phyloP scores from a whole-genome alignment of 1,139 yeast genomes.

The Geotrichum phurueaensis region DNA sequence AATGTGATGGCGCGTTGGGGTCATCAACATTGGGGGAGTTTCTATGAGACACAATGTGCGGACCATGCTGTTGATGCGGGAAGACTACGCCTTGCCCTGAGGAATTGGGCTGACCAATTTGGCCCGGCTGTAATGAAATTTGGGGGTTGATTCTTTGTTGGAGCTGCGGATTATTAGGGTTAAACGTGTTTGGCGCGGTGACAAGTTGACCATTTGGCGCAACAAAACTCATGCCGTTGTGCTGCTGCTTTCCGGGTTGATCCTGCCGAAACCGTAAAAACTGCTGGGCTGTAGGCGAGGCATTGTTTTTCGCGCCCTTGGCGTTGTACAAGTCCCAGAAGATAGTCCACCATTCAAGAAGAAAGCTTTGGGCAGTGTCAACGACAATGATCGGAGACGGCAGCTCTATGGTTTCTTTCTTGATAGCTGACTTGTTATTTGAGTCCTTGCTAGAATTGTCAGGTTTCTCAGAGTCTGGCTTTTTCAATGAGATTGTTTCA shows the following conservation, averaged over 20 bases:
- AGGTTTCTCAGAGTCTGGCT: slow-evolving; percentile 1
- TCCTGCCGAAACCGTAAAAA: slow-evolving; percentile 62
- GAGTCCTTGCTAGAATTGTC: neutral
- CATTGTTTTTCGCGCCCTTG: slow-evolving; percentile 46
- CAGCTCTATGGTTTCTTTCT: slow-evolving; percentile 11
- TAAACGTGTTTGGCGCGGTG: slow-evolving; percentile 20
- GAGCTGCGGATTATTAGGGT: slow-evolving; percentile 27
- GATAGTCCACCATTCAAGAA: slow-evolving; percentile 94
- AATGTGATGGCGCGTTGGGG: slow-evolving; percentile 24
- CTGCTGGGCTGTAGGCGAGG: slow-evolving; percentile 60
- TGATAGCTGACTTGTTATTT: slow-evolving; percentile 6
- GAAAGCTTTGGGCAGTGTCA: slow-evolving; percentile 78
- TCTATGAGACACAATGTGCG: slow-evolving; percentile 22
- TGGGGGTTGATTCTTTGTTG: slow-evolving; percentile 31
- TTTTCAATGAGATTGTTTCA: slow-evolving; percentile 11
- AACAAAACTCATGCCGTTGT: slow-evolving; percentile 12
- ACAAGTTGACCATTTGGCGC: slow-evolving; percentile 18
- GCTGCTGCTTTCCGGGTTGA: slow-evolving; percentile 24
- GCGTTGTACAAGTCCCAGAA: slow-evolving; percentile 94
- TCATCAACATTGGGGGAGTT: slow-evolving; percentile 22
- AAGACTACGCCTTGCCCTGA: slow-evolving; percentile 23
- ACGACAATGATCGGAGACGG: slow-evolving; percentile 31
- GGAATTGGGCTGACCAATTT: slow-evolving; percentile 13
- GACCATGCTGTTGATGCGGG: slow-evolving; percentile 30
- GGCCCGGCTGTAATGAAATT: slow-evolving; percentile 22